Base-by-base conservation (phyloP, 306 rosid genomes). In the Carpinus fangiana region DNA sequence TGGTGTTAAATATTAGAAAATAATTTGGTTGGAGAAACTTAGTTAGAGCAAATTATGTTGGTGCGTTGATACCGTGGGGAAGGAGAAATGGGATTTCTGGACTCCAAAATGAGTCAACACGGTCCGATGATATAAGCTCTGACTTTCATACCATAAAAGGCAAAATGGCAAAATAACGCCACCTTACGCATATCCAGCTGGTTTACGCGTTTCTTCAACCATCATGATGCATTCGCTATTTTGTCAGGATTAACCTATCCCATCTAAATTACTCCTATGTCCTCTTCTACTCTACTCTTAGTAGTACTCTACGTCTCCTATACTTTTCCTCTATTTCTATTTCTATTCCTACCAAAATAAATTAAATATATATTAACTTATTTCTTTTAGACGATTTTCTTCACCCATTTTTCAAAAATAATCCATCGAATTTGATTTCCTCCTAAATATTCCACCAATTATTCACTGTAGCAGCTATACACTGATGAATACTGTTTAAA, bases 151-250 rank as follows among this genome's bases (percentile, higher is more conserved):
- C 57, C 72, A 38, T 18, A 18, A 17, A 66, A 12, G 17, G 21
- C 23, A 38, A 0, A 31, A 4, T 41, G 17, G 21, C 23, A 38
- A 0, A 0, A 10, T 41, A 41, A 13, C 21, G 56, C 57, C 56
- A 47, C 20, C 54, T n/a, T 69, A 41, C 53, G n/a, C 57, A 13
- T 3, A 1, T 70, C 12, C 74, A 70, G 74, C 74, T 70, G 74
- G 74, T 48, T 70, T 70, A 70, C 74, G 74, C 74, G 74, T 70
- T 48, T 48, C 21, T 38, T 70, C 20, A 6, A 48, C 13, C 3
- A 20, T 48, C 43, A n/a, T 70, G 57, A 12, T 28, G 71, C 50
- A 66, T 66, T 14, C 26, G 21, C 17, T 3, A 3, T n/a, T 1
- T 66, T 66, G 47, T 66, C 51, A 1, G 26, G 48, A 13, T 41